Conservation (phyloP, 1,139 yeast species). For the Insectozyma bohioensis region DNA sequence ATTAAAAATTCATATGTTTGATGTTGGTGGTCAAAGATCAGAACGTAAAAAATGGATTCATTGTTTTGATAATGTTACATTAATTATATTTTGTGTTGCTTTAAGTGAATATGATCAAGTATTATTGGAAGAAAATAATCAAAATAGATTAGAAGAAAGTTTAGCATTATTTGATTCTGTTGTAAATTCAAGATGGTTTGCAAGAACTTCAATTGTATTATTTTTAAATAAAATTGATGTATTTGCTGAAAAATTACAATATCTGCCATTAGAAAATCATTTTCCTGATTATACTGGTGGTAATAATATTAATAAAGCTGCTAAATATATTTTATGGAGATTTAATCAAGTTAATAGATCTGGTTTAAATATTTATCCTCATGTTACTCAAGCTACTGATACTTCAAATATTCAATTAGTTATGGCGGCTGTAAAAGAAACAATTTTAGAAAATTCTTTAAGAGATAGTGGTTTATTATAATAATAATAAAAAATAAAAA, state of each 20-base stretch:
- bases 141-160: constrained; percentile 84
- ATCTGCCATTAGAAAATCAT: constrained; percentile 77
- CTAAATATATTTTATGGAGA: constrained; percentile 88
- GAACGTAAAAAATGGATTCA: constrained; percentile 96
- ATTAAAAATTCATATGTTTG: constrained; percentile 77
- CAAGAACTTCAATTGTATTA: constrained; percentile 79
- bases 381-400: constrained; percentile 93
- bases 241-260: constrained; percentile 79
- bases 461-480: constrained; percentile 80
- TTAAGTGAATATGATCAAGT: constrained; percentile 89
- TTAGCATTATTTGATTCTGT: constrained; percentile 84
- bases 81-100: constrained; percentile 88
- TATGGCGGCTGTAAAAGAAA: constrained; percentile 89
- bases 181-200: constrained; percentile 92
- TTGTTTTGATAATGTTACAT: constrained; percentile 89
- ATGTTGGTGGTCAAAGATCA: constrained; percentile 92
- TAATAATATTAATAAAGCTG: constrained; percentile 86
- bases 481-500: too few species aligned
- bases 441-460: constrained; percentile 79
- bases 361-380: constrained; percentile 81
- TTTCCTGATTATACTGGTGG: constrained; percentile 94
- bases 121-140: constrained; percentile 72
- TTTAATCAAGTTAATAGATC: constrained; percentile 84
- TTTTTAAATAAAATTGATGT: constrained; percentile 89
- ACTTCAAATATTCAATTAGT: constrained; percentile 85